Conservation (phyloP, 306 rosid genomes). For the Fragaria vesca region DNA sequence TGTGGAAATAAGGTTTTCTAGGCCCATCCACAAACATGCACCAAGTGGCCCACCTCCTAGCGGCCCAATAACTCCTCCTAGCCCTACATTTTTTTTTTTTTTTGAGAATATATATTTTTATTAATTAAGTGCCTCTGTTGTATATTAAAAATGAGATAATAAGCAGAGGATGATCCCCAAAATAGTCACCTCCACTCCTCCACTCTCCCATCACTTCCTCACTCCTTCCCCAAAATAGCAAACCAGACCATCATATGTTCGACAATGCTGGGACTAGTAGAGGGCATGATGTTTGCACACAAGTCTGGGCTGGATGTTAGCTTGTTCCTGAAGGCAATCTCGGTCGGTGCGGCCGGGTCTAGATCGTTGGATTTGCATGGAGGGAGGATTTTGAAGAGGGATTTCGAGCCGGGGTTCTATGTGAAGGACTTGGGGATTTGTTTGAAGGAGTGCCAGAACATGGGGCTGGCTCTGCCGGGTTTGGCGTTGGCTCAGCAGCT, state of each 20-base stretch:
- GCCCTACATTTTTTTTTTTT: too few relatives aligned
- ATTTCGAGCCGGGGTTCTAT: slow-evolving; percentile 75
- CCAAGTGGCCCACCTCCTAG: too few relatives aligned
- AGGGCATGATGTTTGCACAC: slow-evolving; percentile 81
- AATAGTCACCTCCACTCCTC: slow-evolving; percentile 4
- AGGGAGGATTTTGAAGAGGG: slow-evolving; percentile 60
- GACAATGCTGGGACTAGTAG: slow-evolving; percentile 83
- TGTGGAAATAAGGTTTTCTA: too few relatives aligned
- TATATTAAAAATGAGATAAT: too few relatives aligned
- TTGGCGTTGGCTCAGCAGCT: slow-evolving; percentile 93
- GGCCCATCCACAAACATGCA: too few relatives aligned
- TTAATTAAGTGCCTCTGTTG: too few relatives aligned
- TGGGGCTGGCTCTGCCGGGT: slow-evolving; percentile 83
- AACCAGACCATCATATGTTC: slow-evolving; percentile 76
- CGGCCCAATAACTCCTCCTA: too few relatives aligned
- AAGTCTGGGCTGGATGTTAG: slow-evolving; percentile 75
- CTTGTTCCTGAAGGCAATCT: slow-evolving; percentile 61
- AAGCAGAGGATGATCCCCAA: neutral
- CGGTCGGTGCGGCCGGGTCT: slow-evolving; percentile 78
- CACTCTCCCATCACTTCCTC: slow-evolving; percentile 19
- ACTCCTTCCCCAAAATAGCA: slow-evolving; percentile 52
- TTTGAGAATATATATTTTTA: too few relatives aligned
- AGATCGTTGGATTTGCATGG: slow-evolving; percentile 62
- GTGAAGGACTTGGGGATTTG: slow-evolving; percentile 92
- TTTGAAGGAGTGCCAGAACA: slow-evolving; percentile 75